phyloP scores from a whole-genome alignment of 306 rosid species.

The Coriaria nepalensis region DNA sequence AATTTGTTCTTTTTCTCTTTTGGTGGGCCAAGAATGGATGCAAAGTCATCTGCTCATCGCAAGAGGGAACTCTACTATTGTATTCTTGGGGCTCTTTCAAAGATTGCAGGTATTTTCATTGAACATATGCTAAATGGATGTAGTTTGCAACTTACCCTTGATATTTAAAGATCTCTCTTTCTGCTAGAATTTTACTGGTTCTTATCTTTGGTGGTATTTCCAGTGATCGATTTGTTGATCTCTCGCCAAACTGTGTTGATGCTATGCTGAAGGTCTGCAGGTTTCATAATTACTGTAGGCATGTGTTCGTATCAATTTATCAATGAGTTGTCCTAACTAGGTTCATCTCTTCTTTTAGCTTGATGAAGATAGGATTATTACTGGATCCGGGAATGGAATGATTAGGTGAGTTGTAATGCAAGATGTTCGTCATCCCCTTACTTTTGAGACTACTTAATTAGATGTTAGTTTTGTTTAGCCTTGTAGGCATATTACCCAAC shows the following conservation, averaged over 20 bases:
- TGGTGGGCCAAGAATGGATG: conserved; percentile 54
- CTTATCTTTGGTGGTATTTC: conserved; percentile 20
- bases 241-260: conserved; percentile 64
- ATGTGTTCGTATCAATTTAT: background rate
- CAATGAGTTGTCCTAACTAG: background rate
- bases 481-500: conserved; percentile 82
- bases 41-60: conserved; percentile 81
- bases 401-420: conserved; percentile 57
- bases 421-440: conserved; percentile 4
- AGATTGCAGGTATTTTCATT: conserved; percentile 62
- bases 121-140: conserved; percentile 3
- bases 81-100: conserved; percentile 90
- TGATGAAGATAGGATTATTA: conserved; percentile 82
- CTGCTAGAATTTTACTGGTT: conserved; percentile 9
- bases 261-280: conserved; percentile 61
- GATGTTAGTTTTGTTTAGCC: conserved; percentile 22
- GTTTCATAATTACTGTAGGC: conserved; percentile 4
- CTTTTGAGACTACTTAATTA: conserved; percentile 1
- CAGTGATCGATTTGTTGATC: conserved; percentile 80
- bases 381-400: conserved; percentile 86
- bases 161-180: background rate
- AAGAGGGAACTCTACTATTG: conserved; percentile 52
- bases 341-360: conserved; percentile 34
- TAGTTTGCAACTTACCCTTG: background rate
- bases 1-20: conserved; percentile 3